Evolutionary conservation across 2,329 filamentous ascomycete species (phyloP), one percentile per base, ranked within the genome.

Genomic region (Botryotinia calthae): DNA sequence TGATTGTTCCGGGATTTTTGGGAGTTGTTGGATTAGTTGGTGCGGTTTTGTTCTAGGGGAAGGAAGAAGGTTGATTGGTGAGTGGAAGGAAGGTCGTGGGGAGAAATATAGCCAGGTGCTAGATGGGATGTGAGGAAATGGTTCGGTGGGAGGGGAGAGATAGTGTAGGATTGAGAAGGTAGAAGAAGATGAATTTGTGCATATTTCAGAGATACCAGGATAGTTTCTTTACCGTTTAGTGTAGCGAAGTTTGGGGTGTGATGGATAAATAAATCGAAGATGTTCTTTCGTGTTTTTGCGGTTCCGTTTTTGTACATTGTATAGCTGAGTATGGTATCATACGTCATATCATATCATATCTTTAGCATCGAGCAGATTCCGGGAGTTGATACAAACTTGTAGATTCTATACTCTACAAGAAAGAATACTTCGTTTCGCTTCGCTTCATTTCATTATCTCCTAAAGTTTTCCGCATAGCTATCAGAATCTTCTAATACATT

Each of bases 1-100:
- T 72, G 54, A 25, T 40, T 22, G 25, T 68, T 68, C 70, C 70
- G 9, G 70, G 62, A 48, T 67, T 72, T 10, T 28, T 72, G 42
- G 70, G 31, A 9, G 14, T 51, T 20, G 42, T 61, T 12, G 69
- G 54, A n/a, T n/a, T 66, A 0, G 31, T 67, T 25, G 62, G 48
- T 61, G 62, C 48, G 25, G 54, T 68, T 51, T 40, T 68, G 31
- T 34, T 68, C 2, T 59, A 68, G 25, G n/a, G 31, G 12, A 40
- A 31, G 14, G 18, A 9, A 40, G 8, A 25, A 7, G 1, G 9
- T 25, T 28, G 18, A 42, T n/a, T 67, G 16, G 16, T 14, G 25
- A n/a, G 10, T 3, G 31, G 16, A 2, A 0, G 14, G 9, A 12
- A 8, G 22, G n/a, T 22, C 8, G 18, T n/a, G 12, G 51, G 25